Base-by-base conservation (phyloP, 164 flowering plant genomes). In the Magnolia kwangsiensis region DNA sequence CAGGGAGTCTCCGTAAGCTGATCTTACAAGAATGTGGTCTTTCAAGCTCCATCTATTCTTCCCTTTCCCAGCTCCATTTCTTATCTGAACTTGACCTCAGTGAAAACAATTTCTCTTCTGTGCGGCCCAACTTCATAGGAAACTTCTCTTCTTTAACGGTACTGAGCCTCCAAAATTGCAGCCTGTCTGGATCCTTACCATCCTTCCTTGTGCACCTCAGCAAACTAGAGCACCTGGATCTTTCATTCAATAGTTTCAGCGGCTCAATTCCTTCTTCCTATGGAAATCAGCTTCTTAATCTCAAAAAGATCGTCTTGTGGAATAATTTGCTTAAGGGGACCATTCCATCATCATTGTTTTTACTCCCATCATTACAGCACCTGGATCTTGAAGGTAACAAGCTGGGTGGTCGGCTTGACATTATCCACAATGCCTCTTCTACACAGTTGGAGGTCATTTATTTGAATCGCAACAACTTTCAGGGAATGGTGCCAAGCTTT, bases 341-440 rank as follows among this genome's bases (percentile, higher is more conserved):
- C 8, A 81, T 89, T 27, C 88, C 92, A 1, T 0, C 72, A 0
- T 72, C 83, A 29, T 79, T 90, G 65, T 85, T 88, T 67, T 21
- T 78, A 10, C 80, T 87, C 16, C 86, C 89, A 51, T 67, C 77
- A 6, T 51, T 90, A 59, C 75, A 72, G 75, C 49, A 16, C 49
- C 9, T 89, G 9, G 63, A 79, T 7, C 83, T 90, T 21, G 29
- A 77, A 8, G 4, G 66, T 50, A 88, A 88, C 72, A 75, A 72
- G 51, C 81, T 90, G 68, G 4, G 29, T 50, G 88, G 83, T 21
- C 80, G 49, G 6, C 29, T 85, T 7, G 45, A 63, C 19, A 83
- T 79, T 23, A 77, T 79, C 14, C 11, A 61, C 1, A 67, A 37
- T 72, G 72, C 31, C 73, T 78, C 51, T 55, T 63, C 80, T 31